These are phyloP conservation scores for Prunus kanzakura DNA, from an alignment of 306 rosid species.

Conservation along the genomic window DNA sequence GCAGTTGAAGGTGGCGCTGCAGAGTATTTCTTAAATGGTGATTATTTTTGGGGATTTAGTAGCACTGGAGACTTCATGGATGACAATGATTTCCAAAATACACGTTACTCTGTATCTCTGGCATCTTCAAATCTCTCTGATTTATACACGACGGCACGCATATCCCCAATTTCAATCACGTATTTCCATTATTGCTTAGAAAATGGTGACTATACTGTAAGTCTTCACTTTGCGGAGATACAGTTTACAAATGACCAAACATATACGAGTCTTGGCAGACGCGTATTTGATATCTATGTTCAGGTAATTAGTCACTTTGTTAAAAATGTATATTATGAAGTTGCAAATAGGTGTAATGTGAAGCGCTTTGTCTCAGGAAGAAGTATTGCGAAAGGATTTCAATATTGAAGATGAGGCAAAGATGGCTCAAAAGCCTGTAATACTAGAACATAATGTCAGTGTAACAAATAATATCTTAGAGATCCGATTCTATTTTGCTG, in stretches of 20 bases:
- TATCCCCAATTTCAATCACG: slow-evolving; percentile 55
- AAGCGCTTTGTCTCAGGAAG: slow-evolving; percentile 42
- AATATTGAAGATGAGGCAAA: slow-evolving; percentile 45
- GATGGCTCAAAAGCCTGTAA: slow-evolving; percentile 37
- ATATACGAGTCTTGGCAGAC: slow-evolving; percentile 54
- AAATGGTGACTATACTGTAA: slow-evolving; percentile 57
- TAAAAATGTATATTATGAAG: neutral
- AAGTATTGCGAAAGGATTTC: slow-evolving; percentile 44
- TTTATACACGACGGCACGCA: slow-evolving; percentile 52
- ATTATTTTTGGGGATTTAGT: slow-evolving; percentile 38
- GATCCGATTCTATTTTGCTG: slow-evolving; percentile 63
- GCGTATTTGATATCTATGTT: slow-evolving; percentile 55
- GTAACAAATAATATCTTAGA: slow-evolving; percentile 50
- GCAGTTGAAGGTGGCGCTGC: slow-evolving; percentile 35
- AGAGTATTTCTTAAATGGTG: neutral
- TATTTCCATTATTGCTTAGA: slow-evolving; percentile 74
- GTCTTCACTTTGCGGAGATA: slow-evolving; percentile 67
- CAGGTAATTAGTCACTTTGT: slow-evolving; percentile 47
- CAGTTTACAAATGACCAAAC: slow-evolving; percentile 50
- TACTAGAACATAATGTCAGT: slow-evolving; percentile 28
- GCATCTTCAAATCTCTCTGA: slow-evolving; percentile 41
- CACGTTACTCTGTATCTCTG: slow-evolving; percentile 31
- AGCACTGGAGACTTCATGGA: slow-evolving; percentile 45
- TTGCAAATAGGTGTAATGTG: slow-evolving; percentile 9
- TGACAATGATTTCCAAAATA: slow-evolving; percentile 29